Evolutionary conservation across 805 yeast genomes (phyloP).

Genomic region (Kluyveromyces nonfermentans): DNA sequence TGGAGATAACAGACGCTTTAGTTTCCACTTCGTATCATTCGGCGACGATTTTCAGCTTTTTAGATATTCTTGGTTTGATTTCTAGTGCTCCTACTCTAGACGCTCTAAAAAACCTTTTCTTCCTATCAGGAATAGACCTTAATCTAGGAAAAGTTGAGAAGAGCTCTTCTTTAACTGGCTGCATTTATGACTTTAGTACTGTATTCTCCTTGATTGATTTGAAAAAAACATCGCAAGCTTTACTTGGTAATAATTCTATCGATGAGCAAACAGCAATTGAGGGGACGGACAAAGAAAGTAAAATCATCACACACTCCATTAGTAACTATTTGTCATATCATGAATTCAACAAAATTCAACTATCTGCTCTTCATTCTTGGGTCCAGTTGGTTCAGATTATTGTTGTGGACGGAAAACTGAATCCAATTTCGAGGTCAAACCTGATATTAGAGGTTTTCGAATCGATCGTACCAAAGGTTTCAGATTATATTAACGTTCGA

Average conservation of each 20-base stretch:
- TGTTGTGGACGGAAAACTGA: conserved; percentile 50
- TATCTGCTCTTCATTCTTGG: conserved; percentile 72
- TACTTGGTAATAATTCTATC: conserved; percentile 6
- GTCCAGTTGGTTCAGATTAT: conserved; percentile 66
- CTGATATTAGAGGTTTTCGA: conserved; percentile 74
- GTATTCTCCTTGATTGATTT: conserved; percentile 31
- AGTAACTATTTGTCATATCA: conserved; percentile 38
- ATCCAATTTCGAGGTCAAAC: conserved; percentile 37
- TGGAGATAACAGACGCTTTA: conserved; percentile 40
- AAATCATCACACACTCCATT: conserved; percentile 29
- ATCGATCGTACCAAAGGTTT: conserved; percentile 62
- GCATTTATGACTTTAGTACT: conserved; percentile 36
- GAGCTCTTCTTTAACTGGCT: conserved; percentile 19
- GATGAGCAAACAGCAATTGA: conserved; percentile 11
- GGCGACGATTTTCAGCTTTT: conserved; percentile 55
- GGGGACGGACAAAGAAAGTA: conserved; percentile 18
- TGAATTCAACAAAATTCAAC: conserved; percentile 43
- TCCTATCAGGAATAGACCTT: conserved; percentile 32
- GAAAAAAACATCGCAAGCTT: conserved; percentile 11
- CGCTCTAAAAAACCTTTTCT: conserved; percentile 12
- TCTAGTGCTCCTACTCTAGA: conserved; percentile 31
- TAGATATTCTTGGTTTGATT: conserved; percentile 59
- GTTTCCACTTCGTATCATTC: conserved; percentile 48
- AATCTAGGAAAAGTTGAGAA: conserved; percentile 34
- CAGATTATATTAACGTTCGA: conserved; percentile 62